Conservation (phyloP, 2,329 filamentous ascomycete species). For the Xylaria hypoxylon region DNA sequence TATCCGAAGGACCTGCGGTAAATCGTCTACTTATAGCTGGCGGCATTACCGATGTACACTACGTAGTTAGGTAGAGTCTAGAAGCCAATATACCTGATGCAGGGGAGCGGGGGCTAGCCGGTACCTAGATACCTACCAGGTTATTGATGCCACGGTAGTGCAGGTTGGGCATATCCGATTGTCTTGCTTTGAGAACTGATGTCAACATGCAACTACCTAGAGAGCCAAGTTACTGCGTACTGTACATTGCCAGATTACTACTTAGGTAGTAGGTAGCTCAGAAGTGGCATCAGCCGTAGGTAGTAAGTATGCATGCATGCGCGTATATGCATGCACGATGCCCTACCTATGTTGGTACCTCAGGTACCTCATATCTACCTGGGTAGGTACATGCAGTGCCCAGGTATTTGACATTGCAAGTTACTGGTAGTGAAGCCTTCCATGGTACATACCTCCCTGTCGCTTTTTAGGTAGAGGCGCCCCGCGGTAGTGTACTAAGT, state of each 20-base stretch:
- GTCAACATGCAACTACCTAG: background rate
- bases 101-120: constrained; percentile 6
- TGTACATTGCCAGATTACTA: background rate
- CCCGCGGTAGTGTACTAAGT: no score
- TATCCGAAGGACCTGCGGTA: constrained; percentile 7
- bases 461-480: no score
- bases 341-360: constrained; percentile 9
- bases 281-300: constrained; percentile 13
- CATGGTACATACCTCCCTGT: no score
- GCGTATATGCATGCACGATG: constrained; percentile 2
- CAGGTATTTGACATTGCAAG: background rate
- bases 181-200: background rate
- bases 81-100: background rate
- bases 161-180: background rate
- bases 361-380: background rate
- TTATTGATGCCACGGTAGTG: background rate
- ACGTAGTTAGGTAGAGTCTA: background rate
- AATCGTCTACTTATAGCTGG: constrained; percentile 8
- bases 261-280: no score
- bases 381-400: background rate
- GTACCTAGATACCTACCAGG: background rate
- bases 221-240: constrained; percentile 3
- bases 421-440: no score
- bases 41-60: background rate
- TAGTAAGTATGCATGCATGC: constrained; percentile 5